These are phyloP conservation scores for Scutellospora calospora DNA, from an alignment of 371 early-diverging fungal genomes.

Conservation along the genomic window DNA sequence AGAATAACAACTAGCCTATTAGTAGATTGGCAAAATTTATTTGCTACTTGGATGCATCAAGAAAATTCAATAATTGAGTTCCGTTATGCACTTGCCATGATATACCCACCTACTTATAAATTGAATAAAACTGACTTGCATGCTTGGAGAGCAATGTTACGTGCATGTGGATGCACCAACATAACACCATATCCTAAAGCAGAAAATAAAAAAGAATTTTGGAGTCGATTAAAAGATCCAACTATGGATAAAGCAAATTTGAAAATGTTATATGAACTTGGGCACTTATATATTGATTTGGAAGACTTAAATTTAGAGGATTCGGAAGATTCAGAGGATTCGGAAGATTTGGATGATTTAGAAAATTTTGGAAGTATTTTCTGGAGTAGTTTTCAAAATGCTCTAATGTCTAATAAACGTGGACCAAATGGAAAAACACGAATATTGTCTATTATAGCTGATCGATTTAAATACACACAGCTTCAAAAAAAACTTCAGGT, in stretches of 20 bases:
- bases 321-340: too few relatives aligned
- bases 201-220: constrained; percentile 2
- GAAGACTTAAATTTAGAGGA: too few relatives aligned
- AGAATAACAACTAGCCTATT: too few relatives aligned
- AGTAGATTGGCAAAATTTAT: too few relatives aligned
- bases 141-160: background rate
- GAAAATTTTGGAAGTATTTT: background rate
- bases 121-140: background rate
- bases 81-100: too few relatives aligned
- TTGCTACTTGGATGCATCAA: too few relatives aligned
- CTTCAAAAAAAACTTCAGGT: background rate
- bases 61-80: too few relatives aligned
- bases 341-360: too few relatives aligned
- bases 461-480: background rate
- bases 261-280: background rate
- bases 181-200: background rate
- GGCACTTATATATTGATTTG: background rate
- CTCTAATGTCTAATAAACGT: background rate
- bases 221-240: background rate
- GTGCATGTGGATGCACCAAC: background rate
- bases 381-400: background rate
- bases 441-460: background rate
- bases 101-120: background rate
- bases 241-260: background rate
- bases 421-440: background rate